phyloP scores from a whole-genome alignment of 768 basidiomycete genomes.

The Rhizopogon vesiculosus region DNA sequence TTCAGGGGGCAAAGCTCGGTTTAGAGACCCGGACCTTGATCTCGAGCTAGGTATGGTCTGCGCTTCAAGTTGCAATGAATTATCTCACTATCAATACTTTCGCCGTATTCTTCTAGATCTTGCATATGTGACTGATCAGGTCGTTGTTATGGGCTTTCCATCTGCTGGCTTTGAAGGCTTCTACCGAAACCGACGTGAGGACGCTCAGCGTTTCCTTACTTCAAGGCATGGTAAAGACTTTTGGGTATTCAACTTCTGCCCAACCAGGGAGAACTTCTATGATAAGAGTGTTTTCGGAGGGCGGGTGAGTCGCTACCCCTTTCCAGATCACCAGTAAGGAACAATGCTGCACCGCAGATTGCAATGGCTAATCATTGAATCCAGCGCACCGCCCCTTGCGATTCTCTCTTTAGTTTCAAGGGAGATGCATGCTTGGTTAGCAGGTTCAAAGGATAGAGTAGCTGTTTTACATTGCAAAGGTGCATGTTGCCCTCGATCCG shows the following conservation, averaged over 20 bases:
- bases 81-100: conserved; percentile 10
- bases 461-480: conserved; percentile 89
- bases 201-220: conserved; percentile 73
- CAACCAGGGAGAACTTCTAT: conserved; percentile 77
- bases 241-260: conserved; percentile 90
- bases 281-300: conserved; percentile 62
- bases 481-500: conserved; percentile 15
- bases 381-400: conserved; percentile 71
- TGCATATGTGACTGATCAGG: conserved; percentile 65
- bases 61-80: neutral
- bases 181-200: conserved; percentile 75
- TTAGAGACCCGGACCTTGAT: conserved; percentile 59
- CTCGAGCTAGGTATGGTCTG: conserved; percentile 62
- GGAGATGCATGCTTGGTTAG: conserved; percentile 73
- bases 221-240: conserved; percentile 70
- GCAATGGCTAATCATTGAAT: neutral
- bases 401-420: conserved; percentile 68
- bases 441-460: conserved; percentile 58
- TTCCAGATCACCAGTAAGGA: conserved; percentile 86
- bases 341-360: neutral
- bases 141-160: conserved; percentile 84
- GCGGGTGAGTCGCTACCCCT: conserved; percentile 79
- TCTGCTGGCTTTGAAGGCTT: conserved; percentile 72
- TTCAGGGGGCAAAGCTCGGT: conserved; percentile 78
- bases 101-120: conserved; percentile 36